These are phyloP conservation scores for Colletotrichum sp. DNA, from an alignment of 2,329 filamentous ascomycete species.

Conservation along the genomic window DNA sequence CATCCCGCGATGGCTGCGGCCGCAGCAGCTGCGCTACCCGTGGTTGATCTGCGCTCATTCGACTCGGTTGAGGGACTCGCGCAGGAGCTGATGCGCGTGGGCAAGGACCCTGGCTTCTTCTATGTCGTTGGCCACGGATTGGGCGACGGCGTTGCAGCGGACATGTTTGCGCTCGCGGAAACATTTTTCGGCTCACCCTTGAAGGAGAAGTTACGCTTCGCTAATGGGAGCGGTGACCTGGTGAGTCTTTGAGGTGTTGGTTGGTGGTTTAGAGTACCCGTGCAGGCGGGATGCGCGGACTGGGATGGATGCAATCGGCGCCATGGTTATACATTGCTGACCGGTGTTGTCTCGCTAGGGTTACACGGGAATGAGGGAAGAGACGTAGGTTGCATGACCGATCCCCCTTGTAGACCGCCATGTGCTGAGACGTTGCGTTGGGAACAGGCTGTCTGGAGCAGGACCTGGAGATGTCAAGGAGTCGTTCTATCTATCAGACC, in stretches of 20 bases:
- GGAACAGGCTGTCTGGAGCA: conserved; percentile 11
- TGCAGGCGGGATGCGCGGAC: not conserved
- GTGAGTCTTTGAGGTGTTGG: not conserved
- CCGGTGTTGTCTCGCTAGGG: conserved; percentile 7
- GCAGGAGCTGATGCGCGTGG: conserved; percentile 20
- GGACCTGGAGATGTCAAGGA: conserved; percentile 21
- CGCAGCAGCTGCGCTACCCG: not conserved
- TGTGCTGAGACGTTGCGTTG: not conserved
- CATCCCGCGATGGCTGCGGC: not conserved
- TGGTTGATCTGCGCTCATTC: conserved; percentile 12
- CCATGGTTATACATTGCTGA: not conserved
- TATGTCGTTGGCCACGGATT: conserved; percentile 20
- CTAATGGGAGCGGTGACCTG: conserved; percentile 20
- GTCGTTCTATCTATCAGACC: conserved; percentile 21
- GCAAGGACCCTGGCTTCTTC: conserved; percentile 22
- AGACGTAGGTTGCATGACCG: conserved; percentile 2
- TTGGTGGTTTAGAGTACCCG: not conserved
- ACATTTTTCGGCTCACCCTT: conserved; percentile 10
- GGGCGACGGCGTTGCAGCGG: conserved; percentile 14
- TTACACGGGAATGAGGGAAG: conserved; percentile 22
- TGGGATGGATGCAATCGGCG: not conserved
- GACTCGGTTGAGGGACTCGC: conserved; percentile 1
- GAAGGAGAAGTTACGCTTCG: not conserved
- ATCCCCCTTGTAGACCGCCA: not conserved
- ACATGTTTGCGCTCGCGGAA: conserved; percentile 12